Evolutionary conservation across 805 yeast species (phyloP), one percentile per base, ranked within the genome.

Genomic region (Kurtzmaniella fragi): DNA sequence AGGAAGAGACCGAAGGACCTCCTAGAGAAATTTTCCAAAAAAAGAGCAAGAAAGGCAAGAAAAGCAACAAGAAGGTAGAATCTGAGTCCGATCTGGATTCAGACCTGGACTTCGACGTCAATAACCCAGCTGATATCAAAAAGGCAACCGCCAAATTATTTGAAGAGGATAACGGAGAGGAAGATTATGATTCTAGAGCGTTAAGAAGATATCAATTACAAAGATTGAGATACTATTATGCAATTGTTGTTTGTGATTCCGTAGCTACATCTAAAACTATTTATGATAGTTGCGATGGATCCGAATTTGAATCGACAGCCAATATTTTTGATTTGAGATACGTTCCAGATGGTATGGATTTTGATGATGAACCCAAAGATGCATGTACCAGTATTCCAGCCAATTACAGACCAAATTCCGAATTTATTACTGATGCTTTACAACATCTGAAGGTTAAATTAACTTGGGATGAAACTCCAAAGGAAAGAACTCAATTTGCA

Each of bases 381-480:
- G 56, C 59, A 26, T 87, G 97, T 63, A 63, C 67, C 16, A 76
- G 77, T 45, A 66, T 89, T 7, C 96, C 98, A 5, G 63, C 79
- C 2, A 77, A 76, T 35, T 93, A 93, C 61, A 81, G 78, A 48
- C 99, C 99, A 14, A 70, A 70, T 39, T 54, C 69, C 2, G 70
- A 73, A 8, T 93, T 93, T 60, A 85, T 86, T 25, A 93, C 99
- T 3, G 97, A 87, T 63, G 99, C 99, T 0, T 71, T 93, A 43
- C 96, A 93, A 58, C 96, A 89, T 56, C 90, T 98, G 12, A 93
- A 90, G 54, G 99, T 93, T 36, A 90, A 87, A 59, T 71, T 93
- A 48, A 90, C 98, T 0, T 93, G 99, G 99, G 99, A 93, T 61
- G 98, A 91, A 64, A 95, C 98, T 0, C 98, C 99, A 5, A 82